phyloP scores from a whole-genome alignment of 1,284 basidiomycete genomes.

The Moesziomyces aphidis region DNA sequence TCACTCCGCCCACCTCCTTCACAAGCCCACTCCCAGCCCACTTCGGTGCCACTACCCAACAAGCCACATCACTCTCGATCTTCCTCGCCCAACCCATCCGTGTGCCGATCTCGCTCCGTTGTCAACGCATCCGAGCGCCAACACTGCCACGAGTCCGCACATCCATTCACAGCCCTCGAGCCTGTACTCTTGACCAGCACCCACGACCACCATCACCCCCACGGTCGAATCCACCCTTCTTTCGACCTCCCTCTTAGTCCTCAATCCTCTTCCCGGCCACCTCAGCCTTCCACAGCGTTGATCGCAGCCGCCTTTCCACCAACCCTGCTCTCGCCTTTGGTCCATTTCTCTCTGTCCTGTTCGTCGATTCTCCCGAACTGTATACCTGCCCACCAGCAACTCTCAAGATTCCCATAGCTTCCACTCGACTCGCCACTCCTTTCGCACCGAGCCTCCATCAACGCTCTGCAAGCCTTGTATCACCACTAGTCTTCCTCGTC shows the following conservation, averaged over 20 bases:
- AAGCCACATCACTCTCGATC: too few relatives aligned
- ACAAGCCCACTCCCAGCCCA: too few relatives aligned
- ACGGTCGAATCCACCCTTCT: too few relatives aligned
- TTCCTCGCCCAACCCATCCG: too few relatives aligned
- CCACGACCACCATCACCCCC: background rate
- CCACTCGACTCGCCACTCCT: background rate
- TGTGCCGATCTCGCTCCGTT: too few relatives aligned
- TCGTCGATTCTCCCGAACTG: constrained; percentile 7
- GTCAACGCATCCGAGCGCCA: too few relatives aligned
- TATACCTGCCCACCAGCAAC: constrained; percentile 37
- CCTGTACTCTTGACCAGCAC: too few relatives aligned
- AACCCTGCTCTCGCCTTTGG: background rate
- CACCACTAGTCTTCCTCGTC: constrained; percentile 6
- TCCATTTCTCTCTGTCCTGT: background rate
- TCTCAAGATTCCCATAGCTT: constrained; percentile 18
- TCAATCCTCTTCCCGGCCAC: background rate
- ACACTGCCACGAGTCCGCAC: too few relatives aligned
- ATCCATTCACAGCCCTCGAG: too few relatives aligned
- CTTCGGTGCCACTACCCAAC: too few relatives aligned
- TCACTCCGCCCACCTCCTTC: too few relatives aligned
- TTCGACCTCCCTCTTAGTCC: too few relatives aligned
- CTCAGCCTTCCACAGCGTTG: constrained; percentile 11
- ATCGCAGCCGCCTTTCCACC: constrained; percentile 3
- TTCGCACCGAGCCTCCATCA: constrained; percentile 1
- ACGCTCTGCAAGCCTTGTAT: constrained; percentile 22